Conservation (phyloP, 257 asterid species). For the Hygrophila difformis region DNA sequence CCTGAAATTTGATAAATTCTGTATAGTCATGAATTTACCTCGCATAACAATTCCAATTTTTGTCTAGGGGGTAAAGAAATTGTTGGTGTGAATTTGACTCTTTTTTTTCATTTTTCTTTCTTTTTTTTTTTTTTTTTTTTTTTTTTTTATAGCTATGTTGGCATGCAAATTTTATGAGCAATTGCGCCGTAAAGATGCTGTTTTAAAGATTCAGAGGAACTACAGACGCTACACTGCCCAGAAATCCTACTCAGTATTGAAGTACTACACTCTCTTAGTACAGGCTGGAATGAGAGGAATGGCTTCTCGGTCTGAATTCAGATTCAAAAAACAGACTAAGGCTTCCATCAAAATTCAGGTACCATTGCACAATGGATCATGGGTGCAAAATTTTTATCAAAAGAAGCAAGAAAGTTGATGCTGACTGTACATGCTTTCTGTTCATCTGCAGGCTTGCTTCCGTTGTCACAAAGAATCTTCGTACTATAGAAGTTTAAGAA, state of each 20-base stretch:
- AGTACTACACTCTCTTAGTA: constrained; percentile 47
- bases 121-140: constrained; percentile 8
- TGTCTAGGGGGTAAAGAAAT: constrained; percentile 10
- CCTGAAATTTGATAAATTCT: too few species aligned
- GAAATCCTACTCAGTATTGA: constrained; percentile 53
- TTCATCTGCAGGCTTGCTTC: constrained; percentile 51
- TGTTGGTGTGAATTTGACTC: constrained; percentile 10
- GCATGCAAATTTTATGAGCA: constrained; percentile 89
- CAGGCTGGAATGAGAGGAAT: constrained; percentile 97
- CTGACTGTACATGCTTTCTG: constrained; percentile 22
- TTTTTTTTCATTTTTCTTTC: constrained; percentile 13
- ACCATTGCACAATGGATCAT: constrained; percentile 18
- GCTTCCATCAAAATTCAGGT: constrained; percentile 94
- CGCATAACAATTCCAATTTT: too few species aligned
- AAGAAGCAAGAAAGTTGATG: constrained; percentile 11
- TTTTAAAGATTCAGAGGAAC: constrained; percentile 89
- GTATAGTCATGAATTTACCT: too few species aligned
- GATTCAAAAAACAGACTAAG: constrained; percentile 81
- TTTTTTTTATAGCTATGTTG: constrained; percentile 43
- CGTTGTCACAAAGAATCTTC: constrained; percentile 65
- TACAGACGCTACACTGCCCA: constrained; percentile 59
- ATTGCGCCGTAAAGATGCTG: constrained; percentile 83
- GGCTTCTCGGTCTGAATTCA: constrained; percentile 77
- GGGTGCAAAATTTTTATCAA: constrained; percentile 13
- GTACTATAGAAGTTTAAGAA: constrained; percentile 68